Evolutionary conservation across 139 green algal species (phyloP).

Genomic region (Nannochloris sp.): DNA sequence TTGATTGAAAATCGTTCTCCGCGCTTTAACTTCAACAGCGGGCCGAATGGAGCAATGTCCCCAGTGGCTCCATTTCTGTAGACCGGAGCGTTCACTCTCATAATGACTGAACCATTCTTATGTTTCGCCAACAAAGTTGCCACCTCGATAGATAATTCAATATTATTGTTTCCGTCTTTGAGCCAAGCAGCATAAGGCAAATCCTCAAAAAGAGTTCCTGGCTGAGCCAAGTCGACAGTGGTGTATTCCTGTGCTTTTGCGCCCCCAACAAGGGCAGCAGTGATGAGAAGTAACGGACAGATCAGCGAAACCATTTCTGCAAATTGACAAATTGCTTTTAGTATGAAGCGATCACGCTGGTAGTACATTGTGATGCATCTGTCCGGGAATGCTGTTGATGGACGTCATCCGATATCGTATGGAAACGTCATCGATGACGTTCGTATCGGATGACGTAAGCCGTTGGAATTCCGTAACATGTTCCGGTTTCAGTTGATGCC

Average conservation of each 20-base stretch:
- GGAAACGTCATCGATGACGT: too few relatives aligned
- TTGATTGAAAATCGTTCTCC: not conserved
- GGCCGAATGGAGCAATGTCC: not conserved
- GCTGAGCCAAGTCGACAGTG: not conserved
- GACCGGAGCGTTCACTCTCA: not conserved
- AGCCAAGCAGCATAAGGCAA: not conserved
- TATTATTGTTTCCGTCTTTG: not conserved
- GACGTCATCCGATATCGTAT: too few relatives aligned
- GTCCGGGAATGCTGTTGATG: too few relatives aligned
- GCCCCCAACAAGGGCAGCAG: not conserved
- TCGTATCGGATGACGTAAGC: too few relatives aligned
- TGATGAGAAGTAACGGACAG: not conserved
- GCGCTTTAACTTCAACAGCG: not conserved
- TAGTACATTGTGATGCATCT: too few relatives aligned
- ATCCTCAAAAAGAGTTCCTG: not conserved
- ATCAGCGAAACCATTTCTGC: not conserved
- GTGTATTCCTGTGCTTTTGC: not conserved
- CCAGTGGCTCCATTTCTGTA: not conserved
- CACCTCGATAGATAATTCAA: not conserved
- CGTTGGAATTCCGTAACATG: too few relatives aligned
- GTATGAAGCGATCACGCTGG: too few relatives aligned
- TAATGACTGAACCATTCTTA: not conserved
- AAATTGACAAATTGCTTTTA: too few relatives aligned
- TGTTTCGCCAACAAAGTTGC: not conserved
- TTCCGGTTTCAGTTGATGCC: too few relatives aligned